phyloP scores from a whole-genome alignment of 1,284 basidiomycete species.

The Mycosarcoma maydis region DNA sequence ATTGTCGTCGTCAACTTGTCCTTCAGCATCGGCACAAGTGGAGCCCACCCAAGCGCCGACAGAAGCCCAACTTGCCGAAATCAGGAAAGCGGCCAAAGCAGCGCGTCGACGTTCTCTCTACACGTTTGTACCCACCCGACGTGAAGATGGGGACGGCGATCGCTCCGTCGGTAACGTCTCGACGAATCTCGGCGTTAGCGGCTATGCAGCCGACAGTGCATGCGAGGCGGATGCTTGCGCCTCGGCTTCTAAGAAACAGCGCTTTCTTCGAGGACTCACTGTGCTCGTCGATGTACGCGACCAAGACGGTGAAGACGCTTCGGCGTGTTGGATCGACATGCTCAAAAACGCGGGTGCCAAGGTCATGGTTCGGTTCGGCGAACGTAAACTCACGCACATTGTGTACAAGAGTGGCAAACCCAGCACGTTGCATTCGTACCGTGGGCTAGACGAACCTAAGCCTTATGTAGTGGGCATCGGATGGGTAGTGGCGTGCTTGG shows the following conservation, averaged over 20 bases:
- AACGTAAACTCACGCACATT: conserved; percentile 54
- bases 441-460: conserved; percentile 42
- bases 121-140: conserved; percentile 38
- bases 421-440: conserved; percentile 50
- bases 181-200: conserved; percentile 12
- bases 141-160: conserved; percentile 38
- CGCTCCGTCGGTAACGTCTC: conserved; percentile 39
- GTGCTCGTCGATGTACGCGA: conserved; percentile 60
- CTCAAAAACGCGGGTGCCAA: conserved; percentile 55
- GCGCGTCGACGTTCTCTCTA: conserved; percentile 50
- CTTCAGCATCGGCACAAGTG: background rate
- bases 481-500: conserved; percentile 55
- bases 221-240: conserved; percentile 13
- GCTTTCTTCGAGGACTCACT: conserved; percentile 49
- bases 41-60: background rate
- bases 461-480: conserved; percentile 58
- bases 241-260: conserved; percentile 6
- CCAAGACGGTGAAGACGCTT: conserved; percentile 58
- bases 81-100: conserved; percentile 34
- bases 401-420: conserved; percentile 59
- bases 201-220: background rate
- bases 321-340: conserved; percentile 51
- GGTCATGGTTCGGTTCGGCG: conserved; percentile 45
- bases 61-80: conserved; percentile 23
- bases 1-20: background rate